These are phyloP conservation scores for Mucor sp. DNA, from an alignment of 371 early-diverging fungal species.

Conservation along the genomic window DNA sequence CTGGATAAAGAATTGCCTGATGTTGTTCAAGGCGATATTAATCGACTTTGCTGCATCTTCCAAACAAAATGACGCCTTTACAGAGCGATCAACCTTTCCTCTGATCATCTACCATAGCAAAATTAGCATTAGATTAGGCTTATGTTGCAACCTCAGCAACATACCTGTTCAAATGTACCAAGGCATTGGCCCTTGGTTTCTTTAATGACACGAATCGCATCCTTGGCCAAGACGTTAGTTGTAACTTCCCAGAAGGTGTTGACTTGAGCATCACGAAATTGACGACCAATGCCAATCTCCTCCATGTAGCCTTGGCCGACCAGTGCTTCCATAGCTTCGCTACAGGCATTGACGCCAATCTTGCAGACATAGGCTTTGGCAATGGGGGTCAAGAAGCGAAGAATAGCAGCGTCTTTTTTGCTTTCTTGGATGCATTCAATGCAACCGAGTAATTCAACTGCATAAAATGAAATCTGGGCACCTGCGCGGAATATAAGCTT, in stretches of 20 bases:
- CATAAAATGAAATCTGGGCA: conserved; percentile 59
- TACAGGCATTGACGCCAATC: conserved; percentile 45
- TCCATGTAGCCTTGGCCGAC: conserved; percentile 81
- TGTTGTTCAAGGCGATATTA: conserved; percentile 25
- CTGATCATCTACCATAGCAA: conserved; percentile 6
- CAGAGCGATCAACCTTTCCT: conserved; percentile 8
- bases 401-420: conserved; percentile 38
- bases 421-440: conserved; percentile 35
- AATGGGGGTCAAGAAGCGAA: conserved; percentile 69
- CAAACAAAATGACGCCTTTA: conserved; percentile 9
- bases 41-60: conserved; percentile 28
- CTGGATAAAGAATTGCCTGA: conserved; percentile 9
- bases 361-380: conserved; percentile 63
- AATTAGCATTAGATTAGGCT: not conserved
- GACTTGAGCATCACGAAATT: conserved; percentile 66
- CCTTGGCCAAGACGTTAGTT: conserved; percentile 66
- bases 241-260: conserved; percentile 77
- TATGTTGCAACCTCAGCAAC: not conserved
- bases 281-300: conserved; percentile 61
- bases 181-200: conserved; percentile 50
- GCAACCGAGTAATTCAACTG: conserved; percentile 56
- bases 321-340: conserved; percentile 66
- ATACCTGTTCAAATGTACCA: conserved; percentile 40
- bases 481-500: conserved; percentile 55
- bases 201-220: conserved; percentile 62